Percentiles rank a stretch among this genome's conserved stretches.
Conservation (phyloP, 75 land plant genomes). For the Selaginella tamariscina region DNA sequence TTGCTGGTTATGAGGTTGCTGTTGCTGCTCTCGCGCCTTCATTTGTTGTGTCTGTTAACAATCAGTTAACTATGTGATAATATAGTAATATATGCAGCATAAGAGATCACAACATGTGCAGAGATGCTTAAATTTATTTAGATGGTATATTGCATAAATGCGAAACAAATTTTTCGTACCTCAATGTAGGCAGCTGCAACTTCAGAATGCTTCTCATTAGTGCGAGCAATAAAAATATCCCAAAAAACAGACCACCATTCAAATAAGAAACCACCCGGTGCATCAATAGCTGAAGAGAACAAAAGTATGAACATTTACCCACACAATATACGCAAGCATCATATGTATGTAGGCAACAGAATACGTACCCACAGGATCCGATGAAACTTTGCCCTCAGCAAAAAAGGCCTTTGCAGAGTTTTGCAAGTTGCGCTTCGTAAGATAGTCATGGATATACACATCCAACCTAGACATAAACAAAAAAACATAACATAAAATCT, state of each 20-base stretch:
- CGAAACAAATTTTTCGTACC: not conserved
- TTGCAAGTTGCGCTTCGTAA: not conserved
- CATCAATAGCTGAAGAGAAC: constrained; percentile 4
- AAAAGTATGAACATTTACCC: not conserved
- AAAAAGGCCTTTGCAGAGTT: constrained; percentile 7
- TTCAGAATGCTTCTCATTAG: constrained; percentile 9
- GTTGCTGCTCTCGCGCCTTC: constrained; percentile 56
- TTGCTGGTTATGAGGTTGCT: constrained; percentile 18
- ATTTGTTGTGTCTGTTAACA: constrained; percentile 52
- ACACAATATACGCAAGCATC: not conserved
- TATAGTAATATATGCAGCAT: not conserved
- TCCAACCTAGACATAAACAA: constrained; percentile 13
- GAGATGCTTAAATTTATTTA: no score
- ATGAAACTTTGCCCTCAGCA: constrained; percentile 6
- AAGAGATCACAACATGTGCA: no score
- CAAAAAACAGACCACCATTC: constrained; percentile 13
- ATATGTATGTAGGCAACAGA: not conserved
- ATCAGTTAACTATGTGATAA: not conserved
- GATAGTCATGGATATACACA: constrained; percentile 14
- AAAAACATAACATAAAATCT: no score
- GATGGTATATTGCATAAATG: no score
- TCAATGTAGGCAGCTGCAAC: constrained; percentile 8
- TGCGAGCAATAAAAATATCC: constrained; percentile 13
- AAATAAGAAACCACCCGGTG: constrained; percentile 2
- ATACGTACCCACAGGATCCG: constrained; percentile 9